Evolutionary conservation across 2,329 filamentous ascomycete genomes (phyloP), one percentile per base, ranked within the genome.

Genomic region (Cytospora schulzeri): DNA sequence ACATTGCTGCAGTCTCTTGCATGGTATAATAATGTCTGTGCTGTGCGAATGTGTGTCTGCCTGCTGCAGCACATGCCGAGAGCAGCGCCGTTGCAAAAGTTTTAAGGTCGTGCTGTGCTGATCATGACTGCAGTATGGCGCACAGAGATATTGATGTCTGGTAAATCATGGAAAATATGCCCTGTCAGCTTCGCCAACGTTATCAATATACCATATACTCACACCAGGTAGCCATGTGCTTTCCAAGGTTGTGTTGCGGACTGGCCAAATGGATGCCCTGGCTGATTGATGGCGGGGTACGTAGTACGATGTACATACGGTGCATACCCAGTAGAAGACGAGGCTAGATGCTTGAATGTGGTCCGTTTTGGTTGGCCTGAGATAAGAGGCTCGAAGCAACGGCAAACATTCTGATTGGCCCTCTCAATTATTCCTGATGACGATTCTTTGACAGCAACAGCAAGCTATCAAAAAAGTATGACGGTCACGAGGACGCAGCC

Each of bases 291-390:
- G 19, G 53, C 29, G 58, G 33, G 35, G 51, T 29, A 26, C 33
- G 29, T 26, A 24, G 15, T 45, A 45, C 19, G 33, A 51, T 28
- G 48, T 35, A 53, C 53, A 53, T 35, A 28, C n/a, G 53, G 17
- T 26, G 41, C 56, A 53, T 45, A 31, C 6, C 41, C 35, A 29
- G 50, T 59, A 24, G 29, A n/a, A 51, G 55, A 55, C 64, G 64
- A 64, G 64, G 61, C 64, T 66, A 54, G 53, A 58, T 51, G 45
- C 48, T 48, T 35, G 61, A 33, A 61, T 54, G 57, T 50, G 53
- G 60, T 62, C 28, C 53, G 54, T 29, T 45, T 38, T 66, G 52
- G 64, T 66, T 66, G 64, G 61, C 61, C 53, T 57, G 54, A 66
- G 64, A 66, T 66, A 66, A 66, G 64, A 61, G 24, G 12, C 15